These are phyloP conservation scores for Cutaneotrichosporon dermatis DNA, from an alignment of 1,284 basidiomycete genomes.

Conservation along the genomic window DNA sequence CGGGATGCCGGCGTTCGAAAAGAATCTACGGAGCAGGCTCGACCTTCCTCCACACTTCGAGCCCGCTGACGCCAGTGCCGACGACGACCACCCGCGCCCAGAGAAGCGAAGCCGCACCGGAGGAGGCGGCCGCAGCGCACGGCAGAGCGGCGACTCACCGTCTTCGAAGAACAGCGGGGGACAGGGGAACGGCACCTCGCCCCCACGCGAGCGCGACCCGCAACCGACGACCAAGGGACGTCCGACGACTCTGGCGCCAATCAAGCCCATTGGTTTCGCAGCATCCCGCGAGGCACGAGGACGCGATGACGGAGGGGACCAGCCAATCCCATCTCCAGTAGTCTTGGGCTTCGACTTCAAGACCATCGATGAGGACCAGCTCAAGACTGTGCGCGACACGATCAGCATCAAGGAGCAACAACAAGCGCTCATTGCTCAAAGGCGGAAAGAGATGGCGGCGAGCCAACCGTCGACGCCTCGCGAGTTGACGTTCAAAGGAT, in stretches of 20 bases:
- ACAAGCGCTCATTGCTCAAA: constrained; percentile 44
- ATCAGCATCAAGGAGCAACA: constrained; percentile 47
- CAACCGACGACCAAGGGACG: constrained; percentile 9
- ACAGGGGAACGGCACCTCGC: neutral
- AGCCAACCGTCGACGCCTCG: constrained; percentile 36
- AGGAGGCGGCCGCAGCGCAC: constrained; percentile 2
- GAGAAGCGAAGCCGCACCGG: constrained; percentile 17
- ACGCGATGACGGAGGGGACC: constrained; percentile 29
- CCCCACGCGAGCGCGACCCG: constrained; percentile 7
- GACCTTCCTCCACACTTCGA: too few relatives aligned
- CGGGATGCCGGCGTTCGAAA: too few relatives aligned
- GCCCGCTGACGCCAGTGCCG: constrained; percentile 2
- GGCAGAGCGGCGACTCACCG: constrained; percentile 16
- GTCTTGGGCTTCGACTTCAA: constrained; percentile 48
- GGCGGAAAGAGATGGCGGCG: constrained; percentile 35
- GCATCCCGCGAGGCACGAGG: constrained; percentile 32
- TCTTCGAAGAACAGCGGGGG: constrained; percentile 13
- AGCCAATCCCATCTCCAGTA: constrained; percentile 38
- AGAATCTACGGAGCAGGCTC: too few relatives aligned
- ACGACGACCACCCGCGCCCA: constrained; percentile 15
- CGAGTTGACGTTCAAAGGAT: constrained; percentile 44
- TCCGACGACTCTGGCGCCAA: constrained; percentile 23
- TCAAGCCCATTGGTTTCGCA: constrained; percentile 44
- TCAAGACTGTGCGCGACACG: constrained; percentile 46
- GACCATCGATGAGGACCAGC: constrained; percentile 39